Percentiles rank a stretch among this genome's conserved stretches.
Evolutionary conservation across 1,284 basidiomycete genomes (phyloP).

Genomic region (Mixia osmundae): DNA sequence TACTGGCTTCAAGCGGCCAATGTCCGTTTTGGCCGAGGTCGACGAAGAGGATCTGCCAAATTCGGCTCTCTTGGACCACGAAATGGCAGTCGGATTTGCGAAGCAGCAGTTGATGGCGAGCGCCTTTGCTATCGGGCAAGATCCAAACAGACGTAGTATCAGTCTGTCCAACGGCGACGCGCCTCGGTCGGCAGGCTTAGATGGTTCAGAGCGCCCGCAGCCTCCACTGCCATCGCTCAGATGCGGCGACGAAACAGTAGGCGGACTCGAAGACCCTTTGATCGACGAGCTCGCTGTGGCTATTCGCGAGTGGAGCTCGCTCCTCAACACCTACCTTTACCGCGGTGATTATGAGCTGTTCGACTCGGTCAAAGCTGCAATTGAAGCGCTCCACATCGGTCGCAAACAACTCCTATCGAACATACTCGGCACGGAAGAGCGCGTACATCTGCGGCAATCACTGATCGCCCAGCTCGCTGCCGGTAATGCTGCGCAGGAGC

Average conservation of each 20-base stretch:
- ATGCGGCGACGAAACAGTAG: constrained; percentile 68
- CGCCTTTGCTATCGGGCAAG: not conserved
- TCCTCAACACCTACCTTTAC: constrained; percentile 76
- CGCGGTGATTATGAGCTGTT: constrained; percentile 75
- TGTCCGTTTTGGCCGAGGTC: not conserved
- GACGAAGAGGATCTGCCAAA: not conserved
- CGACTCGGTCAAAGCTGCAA: constrained; percentile 61
- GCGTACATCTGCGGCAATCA: constrained; percentile 51
- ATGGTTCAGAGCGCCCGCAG: constrained; percentile 36
- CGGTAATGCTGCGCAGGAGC: constrained; percentile 71
- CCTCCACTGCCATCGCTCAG: constrained; percentile 83
- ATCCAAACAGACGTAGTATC: not conserved
- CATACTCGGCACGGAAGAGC: constrained; percentile 70
- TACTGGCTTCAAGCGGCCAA: not conserved
- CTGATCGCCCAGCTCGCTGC: constrained; percentile 70
- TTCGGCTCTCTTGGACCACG: not conserved
- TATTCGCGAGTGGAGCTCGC: constrained; percentile 75
- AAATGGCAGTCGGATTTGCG: not conserved
- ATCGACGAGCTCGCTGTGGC: constrained; percentile 95
- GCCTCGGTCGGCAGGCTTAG: not conserved
- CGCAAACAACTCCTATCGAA: constrained; percentile 70
- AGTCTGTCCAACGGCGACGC: not conserved
- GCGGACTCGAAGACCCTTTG: constrained; percentile 60
- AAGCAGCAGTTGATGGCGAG: too few species aligned
- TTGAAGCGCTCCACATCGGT: constrained; percentile 72